Evolutionary conservation across 106 monocot genomes (phyloP).

Genomic region (Narthecium ossifragum): DNA sequence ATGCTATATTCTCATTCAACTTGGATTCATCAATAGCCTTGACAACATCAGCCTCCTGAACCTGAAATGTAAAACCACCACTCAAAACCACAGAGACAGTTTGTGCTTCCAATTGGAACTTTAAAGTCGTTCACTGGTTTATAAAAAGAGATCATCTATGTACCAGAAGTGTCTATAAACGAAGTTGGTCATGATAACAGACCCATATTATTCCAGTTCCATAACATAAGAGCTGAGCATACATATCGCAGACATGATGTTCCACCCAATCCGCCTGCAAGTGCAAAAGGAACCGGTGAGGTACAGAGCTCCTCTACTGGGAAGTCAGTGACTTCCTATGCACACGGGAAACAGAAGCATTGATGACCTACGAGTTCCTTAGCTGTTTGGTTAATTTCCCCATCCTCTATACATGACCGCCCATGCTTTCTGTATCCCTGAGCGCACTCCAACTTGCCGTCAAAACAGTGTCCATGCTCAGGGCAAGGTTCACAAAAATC

Average conservation of each 20-base stretch:
- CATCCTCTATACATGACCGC: constrained; percentile 68
- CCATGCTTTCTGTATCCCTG: constrained; percentile 74
- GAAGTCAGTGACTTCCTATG: not conserved
- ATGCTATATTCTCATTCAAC: constrained; percentile 16
- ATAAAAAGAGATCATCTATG: not conserved
- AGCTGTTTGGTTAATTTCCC: constrained; percentile 38
- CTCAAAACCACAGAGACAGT: not conserved
- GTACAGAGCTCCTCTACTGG: not conserved
- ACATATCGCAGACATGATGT: constrained; percentile 40
- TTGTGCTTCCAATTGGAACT: not conserved
- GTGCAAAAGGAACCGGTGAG: not conserved
- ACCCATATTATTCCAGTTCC: constrained; percentile 78
- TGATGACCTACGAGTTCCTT: constrained; percentile 45
- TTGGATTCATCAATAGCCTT: constrained; percentile 48
- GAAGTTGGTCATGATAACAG: constrained; percentile 44
- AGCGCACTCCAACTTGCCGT: constrained; percentile 53
- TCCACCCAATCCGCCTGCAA: constrained; percentile 66
- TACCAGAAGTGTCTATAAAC: constrained; percentile 34
- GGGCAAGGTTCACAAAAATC: constrained; percentile 87
- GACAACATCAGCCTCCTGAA: constrained; percentile 53
- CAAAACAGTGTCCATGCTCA: constrained; percentile 52
- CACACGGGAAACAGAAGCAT: not conserved
- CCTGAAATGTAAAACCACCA: constrained; percentile 38
- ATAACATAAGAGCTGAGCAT: constrained; percentile 60
- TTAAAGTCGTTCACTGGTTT: not conserved